A percentile compares a stretch with the other conserved stretches of the same genome.
Conservation (phyloP, 225 moss, liverwort and hornwort genomes). For the Straminergon stramineum region DNA sequence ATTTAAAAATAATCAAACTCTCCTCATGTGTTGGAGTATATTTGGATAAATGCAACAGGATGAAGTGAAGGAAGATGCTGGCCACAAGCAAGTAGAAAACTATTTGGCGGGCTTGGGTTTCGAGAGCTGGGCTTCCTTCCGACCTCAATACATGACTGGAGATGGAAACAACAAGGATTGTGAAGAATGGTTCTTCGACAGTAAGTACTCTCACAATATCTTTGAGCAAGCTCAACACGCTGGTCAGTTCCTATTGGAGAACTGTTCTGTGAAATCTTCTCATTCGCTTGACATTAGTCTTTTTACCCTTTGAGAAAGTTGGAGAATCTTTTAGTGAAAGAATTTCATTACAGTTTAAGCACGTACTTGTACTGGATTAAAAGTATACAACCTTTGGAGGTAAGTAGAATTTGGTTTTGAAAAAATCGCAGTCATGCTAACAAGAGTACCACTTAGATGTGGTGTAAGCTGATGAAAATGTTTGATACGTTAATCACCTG, state of each 20-base stretch:
- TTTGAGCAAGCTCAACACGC: neutral
- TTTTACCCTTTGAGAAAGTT: neutral
- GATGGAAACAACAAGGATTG: slow-evolving; percentile 99
- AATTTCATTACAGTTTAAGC: neutral
- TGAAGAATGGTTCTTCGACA: slow-evolving; percentile 99
- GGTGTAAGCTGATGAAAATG: neutral
- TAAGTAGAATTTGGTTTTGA: neutral
- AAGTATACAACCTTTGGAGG: neutral
- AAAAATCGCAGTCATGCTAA: neutral
- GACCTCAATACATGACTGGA: slow-evolving; percentile 98
- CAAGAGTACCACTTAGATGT: neutral
- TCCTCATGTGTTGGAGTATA: neutral
- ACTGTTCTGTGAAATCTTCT: neutral
- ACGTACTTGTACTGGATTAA: neutral
- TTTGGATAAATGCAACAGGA: slow-evolving; percentile 42
- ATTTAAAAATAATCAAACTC: neutral
- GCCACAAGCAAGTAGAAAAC: slow-evolving; percentile 80
- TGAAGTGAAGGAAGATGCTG: slow-evolving; percentile 72
- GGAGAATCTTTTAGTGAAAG: neutral
- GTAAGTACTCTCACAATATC: slow-evolving; percentile 33
- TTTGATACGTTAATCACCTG: neutral
- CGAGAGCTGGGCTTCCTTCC: slow-evolving; percentile 93
- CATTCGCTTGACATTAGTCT: neutral
- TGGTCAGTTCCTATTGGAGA: neutral
- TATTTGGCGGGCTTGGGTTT: slow-evolving; percentile 71